These are phyloP conservation scores for Amaranthus tricolor DNA, from an alignment of 179 eudicot genomes.

Conservation along the genomic window DNA sequence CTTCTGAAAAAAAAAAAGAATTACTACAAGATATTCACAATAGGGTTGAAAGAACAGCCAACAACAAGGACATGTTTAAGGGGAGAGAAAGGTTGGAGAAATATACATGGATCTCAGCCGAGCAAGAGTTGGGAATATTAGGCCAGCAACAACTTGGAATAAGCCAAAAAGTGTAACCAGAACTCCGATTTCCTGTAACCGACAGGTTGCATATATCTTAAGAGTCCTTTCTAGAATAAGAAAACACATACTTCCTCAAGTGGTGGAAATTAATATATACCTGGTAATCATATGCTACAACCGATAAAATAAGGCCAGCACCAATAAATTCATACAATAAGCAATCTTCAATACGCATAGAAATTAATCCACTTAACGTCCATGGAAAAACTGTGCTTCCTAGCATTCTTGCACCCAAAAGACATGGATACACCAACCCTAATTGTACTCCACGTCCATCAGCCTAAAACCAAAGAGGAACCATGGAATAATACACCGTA, in stretches of 20 bases:
- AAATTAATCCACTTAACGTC: slow-evolving; percentile 54
- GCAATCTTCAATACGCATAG: slow-evolving; percentile 73
- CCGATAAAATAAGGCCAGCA: slow-evolving; percentile 57
- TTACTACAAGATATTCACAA: not conserved
- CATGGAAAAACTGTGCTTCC: slow-evolving; percentile 88
- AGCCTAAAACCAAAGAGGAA: slow-evolving; percentile 47
- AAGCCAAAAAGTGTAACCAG: slow-evolving; percentile 65
- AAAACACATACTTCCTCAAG: slow-evolving; percentile 5
- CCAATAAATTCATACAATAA: slow-evolving; percentile 46
- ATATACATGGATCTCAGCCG: slow-evolving; percentile 79
- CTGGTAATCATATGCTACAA: slow-evolving; percentile 95
- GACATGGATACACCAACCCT: slow-evolving; percentile 86
- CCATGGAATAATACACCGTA: not conserved
- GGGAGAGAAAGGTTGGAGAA: slow-evolving; percentile 3
- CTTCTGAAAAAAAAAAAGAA: too few species aligned
- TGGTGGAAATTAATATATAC: slow-evolving; percentile 30
- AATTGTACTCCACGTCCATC: slow-evolving; percentile 88
- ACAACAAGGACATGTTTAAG: not conserved
- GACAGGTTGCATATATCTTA: not conserved
- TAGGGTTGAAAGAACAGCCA: not conserved
- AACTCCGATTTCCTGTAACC: slow-evolving; percentile 73
- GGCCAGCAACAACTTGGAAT: slow-evolving; percentile 69
- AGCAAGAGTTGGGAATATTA: slow-evolving; percentile 84
- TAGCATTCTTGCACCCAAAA: slow-evolving; percentile 86
- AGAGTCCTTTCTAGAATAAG: not conserved